Base-by-base conservation (phyloP, 495 filamentous ascomycete genomes). In the Astrocystis sublimbata region DNA sequence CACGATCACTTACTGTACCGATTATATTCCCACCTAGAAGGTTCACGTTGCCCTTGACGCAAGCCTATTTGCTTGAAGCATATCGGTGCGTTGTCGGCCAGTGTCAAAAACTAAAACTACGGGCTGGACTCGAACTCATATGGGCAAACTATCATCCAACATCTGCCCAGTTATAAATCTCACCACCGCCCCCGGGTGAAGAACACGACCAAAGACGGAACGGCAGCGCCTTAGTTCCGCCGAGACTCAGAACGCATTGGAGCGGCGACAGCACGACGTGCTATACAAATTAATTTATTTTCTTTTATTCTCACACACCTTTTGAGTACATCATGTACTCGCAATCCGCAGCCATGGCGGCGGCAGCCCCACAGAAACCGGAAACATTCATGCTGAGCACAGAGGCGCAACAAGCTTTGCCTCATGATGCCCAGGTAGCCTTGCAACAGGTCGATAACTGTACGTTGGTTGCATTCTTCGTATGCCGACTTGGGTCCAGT, bases 371-470 rank as follows among this genome's bases (percentile, higher is more conserved):
- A 47, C 93, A 97, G 76, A 96, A 96, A 74, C 94, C 94, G 49
- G 94, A 98, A 81, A 98, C 94, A 6, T 98, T 98, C 70, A 93
- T 98, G 90, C 85, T 98, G 65, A 96, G 92, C 66, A 91, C 87
- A 65, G 93, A 97, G 78, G 93, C 96, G 42, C 93, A 97, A 77
- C 92, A 97, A 77, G 92, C 89, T 65, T 85, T 98, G 52, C 94
- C 94, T 31, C 92, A 96, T 68, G 94, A 98, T 80, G 90, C 92
- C 72, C 92, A 97, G 81, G 92, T 98, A 73, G 94, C 94, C 64
- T 83, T 98, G 65, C 93, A 98, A 70, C 94, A 98, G 78, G 94
- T 98, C 66, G 94, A 98, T 75, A 98, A 98, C 74, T 79, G 94
- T 98, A 83, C 83, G 94, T 86, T 28, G 19, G 38, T 41, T 33